Conservation (phyloP, 768 basidiomycete genomes). For the Chalciporus piperatus region DNA sequence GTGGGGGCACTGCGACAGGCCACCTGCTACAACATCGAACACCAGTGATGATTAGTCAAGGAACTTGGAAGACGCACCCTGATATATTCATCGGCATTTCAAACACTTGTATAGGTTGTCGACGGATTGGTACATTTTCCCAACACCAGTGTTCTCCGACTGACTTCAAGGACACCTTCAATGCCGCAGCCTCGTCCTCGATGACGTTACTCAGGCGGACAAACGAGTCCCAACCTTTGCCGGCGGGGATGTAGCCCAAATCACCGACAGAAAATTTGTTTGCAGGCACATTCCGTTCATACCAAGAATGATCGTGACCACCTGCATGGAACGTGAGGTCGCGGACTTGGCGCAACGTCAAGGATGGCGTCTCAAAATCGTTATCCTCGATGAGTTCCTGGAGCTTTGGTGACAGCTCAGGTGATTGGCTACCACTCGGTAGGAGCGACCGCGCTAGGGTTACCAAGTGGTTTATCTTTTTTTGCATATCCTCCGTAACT, state of each 20-base stretch:
- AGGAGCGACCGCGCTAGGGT: conserved; percentile 39
- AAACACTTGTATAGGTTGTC: conserved; percentile 34
- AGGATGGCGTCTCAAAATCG: conserved; percentile 24
- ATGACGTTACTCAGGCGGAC: conserved; percentile 39
- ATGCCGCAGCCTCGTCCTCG: conserved; percentile 24
- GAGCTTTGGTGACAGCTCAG: conserved; percentile 30
- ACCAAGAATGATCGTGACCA: conserved; percentile 40
- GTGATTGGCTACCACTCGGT: conserved; percentile 33
- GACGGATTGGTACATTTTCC: conserved; percentile 31
- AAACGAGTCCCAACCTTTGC: conserved; percentile 37
- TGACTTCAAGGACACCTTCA: conserved; percentile 23
- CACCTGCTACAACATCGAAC: conserved; percentile 32
- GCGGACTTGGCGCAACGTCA: conserved; percentile 38
- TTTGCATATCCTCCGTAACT: conserved; percentile 35
- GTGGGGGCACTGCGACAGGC: conserved; percentile 41
- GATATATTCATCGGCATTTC: conserved; percentile 29
- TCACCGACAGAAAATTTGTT: conserved; percentile 44
- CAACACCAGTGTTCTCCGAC: conserved; percentile 38
- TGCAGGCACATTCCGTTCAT: conserved; percentile 38
- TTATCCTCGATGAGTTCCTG: conserved; percentile 34
- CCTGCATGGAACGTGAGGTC: conserved; percentile 35
- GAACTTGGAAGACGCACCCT: conserved; percentile 26
- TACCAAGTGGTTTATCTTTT: conserved; percentile 41
- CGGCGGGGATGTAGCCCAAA: conserved; percentile 40
- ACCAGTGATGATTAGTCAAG: neutral